A percentile compares a stretch with the other conserved stretches of the same genome.
Evolutionary conservation across 495 filamentous ascomycete genomes (phyloP).

Genomic region (Aspergillus kassunensis): DNA sequence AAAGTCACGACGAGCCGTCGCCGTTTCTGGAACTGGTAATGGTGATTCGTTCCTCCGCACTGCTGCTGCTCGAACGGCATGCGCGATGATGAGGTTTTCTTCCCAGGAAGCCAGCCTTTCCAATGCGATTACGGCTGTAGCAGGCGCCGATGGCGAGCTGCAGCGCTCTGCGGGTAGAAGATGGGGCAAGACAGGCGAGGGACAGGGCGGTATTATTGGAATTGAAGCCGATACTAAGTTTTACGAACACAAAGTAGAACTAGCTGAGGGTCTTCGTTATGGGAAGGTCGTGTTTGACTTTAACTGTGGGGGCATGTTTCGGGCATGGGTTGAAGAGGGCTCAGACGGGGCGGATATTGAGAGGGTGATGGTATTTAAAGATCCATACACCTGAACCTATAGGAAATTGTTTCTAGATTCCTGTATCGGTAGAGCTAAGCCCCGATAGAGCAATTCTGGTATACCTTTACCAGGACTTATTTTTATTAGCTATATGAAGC

Average conservation of each 20-base stretch:
- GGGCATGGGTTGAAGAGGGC: slow-evolving; percentile 74
- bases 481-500: no score
- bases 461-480: no score
- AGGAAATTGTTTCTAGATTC: no score
- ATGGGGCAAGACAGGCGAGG: slow-evolving; percentile 76
- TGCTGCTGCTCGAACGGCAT: slow-evolving; percentile 66
- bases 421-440: no score
- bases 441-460: no score
- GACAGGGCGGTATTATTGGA: slow-evolving; percentile 83
- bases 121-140: slow-evolving; percentile 55
- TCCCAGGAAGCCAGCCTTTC: slow-evolving; percentile 28
- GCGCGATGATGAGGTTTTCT: slow-evolving; percentile 68
- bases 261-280: slow-evolving; percentile 34
- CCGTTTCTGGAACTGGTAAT: slow-evolving; percentile 82
- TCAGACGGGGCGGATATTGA: slow-evolving; percentile 51
- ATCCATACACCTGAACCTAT: no score
- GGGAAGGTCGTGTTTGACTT: slow-evolving; percentile 66
- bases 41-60: slow-evolving; percentile 82
- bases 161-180: slow-evolving; percentile 69
- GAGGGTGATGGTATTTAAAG: slow-evolving; percentile 61
- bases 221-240: slow-evolving; percentile 67
- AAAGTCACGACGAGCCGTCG: slow-evolving; percentile 49
- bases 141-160: slow-evolving; percentile 70
- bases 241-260: slow-evolving; percentile 7
- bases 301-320: slow-evolving; percentile 89